These are phyloP conservation scores for Pseudocercospora eumusae DNA, from an alignment of 2,329 filamentous ascomycete genomes.

Conservation along the genomic window DNA sequence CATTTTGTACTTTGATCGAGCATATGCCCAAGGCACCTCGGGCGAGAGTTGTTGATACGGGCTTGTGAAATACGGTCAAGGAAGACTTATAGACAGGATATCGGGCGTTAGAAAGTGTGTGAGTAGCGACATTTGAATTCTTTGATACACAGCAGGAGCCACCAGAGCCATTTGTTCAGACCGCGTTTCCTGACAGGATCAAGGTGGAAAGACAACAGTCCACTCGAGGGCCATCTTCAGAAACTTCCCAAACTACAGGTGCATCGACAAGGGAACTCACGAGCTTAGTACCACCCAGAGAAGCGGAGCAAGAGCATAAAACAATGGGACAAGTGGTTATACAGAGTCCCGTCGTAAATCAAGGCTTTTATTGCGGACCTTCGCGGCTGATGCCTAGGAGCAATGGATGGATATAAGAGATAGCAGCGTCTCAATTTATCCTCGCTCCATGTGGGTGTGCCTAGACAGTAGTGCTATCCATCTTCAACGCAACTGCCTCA, in stretches of 20 bases:
- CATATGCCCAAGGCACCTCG: not conserved
- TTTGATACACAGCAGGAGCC: not conserved
- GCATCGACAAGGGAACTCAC: no score
- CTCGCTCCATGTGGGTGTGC: not conserved
- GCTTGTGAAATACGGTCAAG: not conserved
- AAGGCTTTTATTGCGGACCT: not conserved
- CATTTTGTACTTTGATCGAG: not conserved
- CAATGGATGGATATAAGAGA: not conserved
- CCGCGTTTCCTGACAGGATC: not conserved
- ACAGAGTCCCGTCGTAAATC: not conserved
- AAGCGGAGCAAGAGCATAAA: no score
- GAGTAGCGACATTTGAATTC: not conserved
- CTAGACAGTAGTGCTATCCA: not conserved
- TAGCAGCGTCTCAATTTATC: not conserved
- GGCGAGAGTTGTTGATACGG: not conserved
- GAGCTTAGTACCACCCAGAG: no score
- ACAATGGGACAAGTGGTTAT: no score
- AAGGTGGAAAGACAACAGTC: no score
- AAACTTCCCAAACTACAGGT: no score
- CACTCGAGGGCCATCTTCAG: no score
- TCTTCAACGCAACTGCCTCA: not conserved
- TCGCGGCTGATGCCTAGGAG: not conserved
- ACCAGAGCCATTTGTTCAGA: not conserved
- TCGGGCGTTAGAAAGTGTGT: not conserved
- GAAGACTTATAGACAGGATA: not conserved